Conservation (phyloP, 768 basidiomycete genomes). For the Paxillus involutus region DNA sequence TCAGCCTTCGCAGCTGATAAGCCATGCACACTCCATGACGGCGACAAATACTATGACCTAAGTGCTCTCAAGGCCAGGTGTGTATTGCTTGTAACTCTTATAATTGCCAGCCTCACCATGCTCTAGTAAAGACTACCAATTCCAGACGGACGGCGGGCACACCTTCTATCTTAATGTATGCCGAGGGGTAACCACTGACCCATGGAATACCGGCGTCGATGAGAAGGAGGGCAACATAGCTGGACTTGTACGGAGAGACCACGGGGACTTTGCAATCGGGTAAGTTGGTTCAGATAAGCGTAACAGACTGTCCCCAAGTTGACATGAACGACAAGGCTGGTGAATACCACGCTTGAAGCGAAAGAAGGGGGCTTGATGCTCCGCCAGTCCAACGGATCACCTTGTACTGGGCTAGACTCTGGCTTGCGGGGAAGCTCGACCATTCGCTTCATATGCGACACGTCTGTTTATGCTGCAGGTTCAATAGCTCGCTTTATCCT, state of each 20-base stretch:
- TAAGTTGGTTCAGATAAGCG: constrained; percentile 24
- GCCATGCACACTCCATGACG: constrained; percentile 59
- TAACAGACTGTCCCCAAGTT: too few species aligned
- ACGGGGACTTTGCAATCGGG: constrained; percentile 76
- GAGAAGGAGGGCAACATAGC: constrained; percentile 51
- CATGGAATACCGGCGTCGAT: constrained; percentile 57
- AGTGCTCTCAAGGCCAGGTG: constrained; percentile 61
- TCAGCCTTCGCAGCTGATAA: constrained; percentile 40
- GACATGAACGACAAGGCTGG: constrained; percentile 17
- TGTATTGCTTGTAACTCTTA: constrained; percentile 6
- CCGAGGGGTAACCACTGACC: constrained; percentile 51
- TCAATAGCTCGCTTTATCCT: not conserved
- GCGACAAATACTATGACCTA: constrained; percentile 64
- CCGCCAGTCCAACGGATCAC: constrained; percentile 60
- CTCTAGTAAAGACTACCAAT: constrained; percentile 62
- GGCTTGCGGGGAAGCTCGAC: constrained; percentile 57
- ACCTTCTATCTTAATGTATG: constrained; percentile 66
- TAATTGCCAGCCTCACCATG: constrained; percentile 7
- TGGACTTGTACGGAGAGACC: constrained; percentile 59
- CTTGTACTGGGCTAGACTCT: constrained; percentile 46
- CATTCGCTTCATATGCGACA: constrained; percentile 79
- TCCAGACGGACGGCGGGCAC: constrained; percentile 47
- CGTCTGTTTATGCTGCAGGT: constrained; percentile 56
- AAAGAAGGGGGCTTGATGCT: constrained; percentile 55
- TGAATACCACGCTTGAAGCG: constrained; percentile 63